Base-by-base conservation (phyloP, 2,329 filamentous ascomycete genomes). In the Fusarium tupiense region DNA sequence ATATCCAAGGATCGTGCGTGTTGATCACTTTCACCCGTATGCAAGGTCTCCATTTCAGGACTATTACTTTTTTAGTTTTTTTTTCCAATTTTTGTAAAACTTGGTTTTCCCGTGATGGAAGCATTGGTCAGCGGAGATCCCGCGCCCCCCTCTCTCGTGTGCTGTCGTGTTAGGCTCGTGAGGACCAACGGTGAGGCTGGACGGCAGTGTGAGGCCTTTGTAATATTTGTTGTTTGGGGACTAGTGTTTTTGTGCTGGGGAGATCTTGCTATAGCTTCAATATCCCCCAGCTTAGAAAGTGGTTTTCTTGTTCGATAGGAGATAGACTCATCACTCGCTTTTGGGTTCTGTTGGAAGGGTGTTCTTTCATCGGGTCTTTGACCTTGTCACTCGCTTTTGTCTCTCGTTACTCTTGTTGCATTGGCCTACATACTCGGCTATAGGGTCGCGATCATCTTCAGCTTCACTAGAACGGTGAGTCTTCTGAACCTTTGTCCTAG, bases 251-350 rank as follows among this genome's bases (percentile, higher is more conserved):
- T 17, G 24, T 54, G 29, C 24, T 37, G 20, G 41, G 38, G 38
- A 47, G 49, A 70, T 72, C 53, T 59, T 76, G 59, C 76, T 78
- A 78, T 78, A 78, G 76, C 75, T 76, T 76, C 76, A 60, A 49
- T 69, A 35, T 50, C 53, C 71, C 76, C 76, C 74, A n/a, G 8
- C 22, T 41, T 65, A n/a, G 35, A 26, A n/a, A 9, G 20, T n/a
- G 59, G 26, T 46, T 37, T 37, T 54, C 24, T 56, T 33, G 41
- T 64, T 54, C 43, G 38, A 63, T 67, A 29, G 16, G n/a, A 35
- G 54, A 35, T 52, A 44, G 16, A 63, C n/a, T 46, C 41, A 71
- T 71, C 76, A 50, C 54, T 77, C 71, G 69, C 67, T 75, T 65
- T 64, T 64, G 17, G 37, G 54, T 53, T 44, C 50, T 58, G 47